phyloP scores from a whole-genome alignment of 208 protist genomes.

The Vickermania spadyakhi region DNA sequence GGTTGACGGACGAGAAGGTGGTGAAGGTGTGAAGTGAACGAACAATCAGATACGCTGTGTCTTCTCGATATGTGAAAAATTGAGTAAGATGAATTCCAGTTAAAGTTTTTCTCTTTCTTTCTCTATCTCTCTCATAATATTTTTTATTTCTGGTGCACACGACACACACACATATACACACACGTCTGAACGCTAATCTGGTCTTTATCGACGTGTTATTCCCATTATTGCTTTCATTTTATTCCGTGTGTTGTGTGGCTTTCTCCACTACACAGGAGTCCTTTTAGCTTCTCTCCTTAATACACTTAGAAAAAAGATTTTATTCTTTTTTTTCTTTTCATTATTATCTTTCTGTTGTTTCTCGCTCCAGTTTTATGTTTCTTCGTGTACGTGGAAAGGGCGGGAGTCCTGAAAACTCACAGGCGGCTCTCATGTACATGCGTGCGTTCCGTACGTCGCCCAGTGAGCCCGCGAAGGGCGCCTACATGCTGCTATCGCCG shows the following conservation, averaged over 20 bases:
- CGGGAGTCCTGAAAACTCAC: constrained; percentile 75
- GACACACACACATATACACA: too few relatives aligned
- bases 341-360: neutral
- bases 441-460: constrained; percentile 65
- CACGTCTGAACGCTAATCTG: too few relatives aligned
- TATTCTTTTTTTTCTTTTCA: neutral
- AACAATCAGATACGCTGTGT: too few relatives aligned
- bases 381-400: constrained; percentile 73
- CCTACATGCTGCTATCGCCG: neutral
- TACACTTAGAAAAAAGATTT: neutral
- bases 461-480: constrained; percentile 19
- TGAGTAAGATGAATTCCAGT: neutral
- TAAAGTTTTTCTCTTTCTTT: constrained; percentile 4
- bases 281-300: constrained; percentile 7
- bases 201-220: too few relatives aligned
- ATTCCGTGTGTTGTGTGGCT: too few relatives aligned
- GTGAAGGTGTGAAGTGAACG: too few relatives aligned
- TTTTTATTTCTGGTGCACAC: neutral
- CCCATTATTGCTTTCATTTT: too few relatives aligned
- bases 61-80: constrained; percentile 5
- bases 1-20: too few relatives aligned
- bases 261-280: too few relatives aligned
- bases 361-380: constrained; percentile 28
- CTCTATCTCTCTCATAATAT: constrained; percentile 7
- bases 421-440: constrained; percentile 62